These are phyloP conservation scores for Neonectria hederae DNA, from an alignment of 2,329 filamentous ascomycete species.

Conservation along the genomic window DNA sequence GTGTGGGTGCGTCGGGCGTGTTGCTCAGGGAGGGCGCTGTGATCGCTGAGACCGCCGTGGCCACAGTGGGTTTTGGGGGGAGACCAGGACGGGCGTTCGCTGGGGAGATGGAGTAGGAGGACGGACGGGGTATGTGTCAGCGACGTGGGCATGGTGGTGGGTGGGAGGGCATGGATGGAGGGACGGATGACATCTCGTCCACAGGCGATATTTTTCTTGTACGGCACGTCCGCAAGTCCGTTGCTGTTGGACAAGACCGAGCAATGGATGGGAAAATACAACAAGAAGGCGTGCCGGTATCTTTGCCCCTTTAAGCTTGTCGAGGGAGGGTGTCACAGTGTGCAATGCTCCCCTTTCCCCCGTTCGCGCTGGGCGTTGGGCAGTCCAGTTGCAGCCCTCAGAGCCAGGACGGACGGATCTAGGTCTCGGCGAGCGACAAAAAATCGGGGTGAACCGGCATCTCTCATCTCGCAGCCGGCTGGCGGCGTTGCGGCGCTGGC, in stretches of 20 bases:
- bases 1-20: conserved; percentile 20
- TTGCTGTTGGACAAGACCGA: conserved; percentile 1
- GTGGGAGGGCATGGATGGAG: conserved; percentile 32
- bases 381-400: conserved; percentile 7
- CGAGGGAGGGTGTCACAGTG: conserved; percentile 11
- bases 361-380: background rate
- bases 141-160: conserved; percentile 26
- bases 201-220: conserved; percentile 16
- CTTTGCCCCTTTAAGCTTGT: conserved; percentile 10
- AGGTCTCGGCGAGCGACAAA: conserved; percentile 45
- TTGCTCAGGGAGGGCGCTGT: conserved; percentile 14
- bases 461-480: conserved; percentile 42
- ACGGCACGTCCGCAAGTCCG: background rate
- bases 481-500: conserved; percentile 17
- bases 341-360: background rate
- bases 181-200: conserved; percentile 27
- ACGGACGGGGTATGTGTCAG: conserved; percentile 24
- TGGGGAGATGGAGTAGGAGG: conserved; percentile 11
- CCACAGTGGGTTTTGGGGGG: conserved; percentile 25
- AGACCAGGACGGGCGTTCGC: conserved; percentile 22
- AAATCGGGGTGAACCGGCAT: conserved; percentile 50
- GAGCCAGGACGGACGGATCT: conserved; percentile 32
- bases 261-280: conserved; percentile 4
- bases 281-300: background rate
- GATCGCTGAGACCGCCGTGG: conserved; percentile 26